Evolutionary conservation across 225 moss, liverwort and hornwort genomes (phyloP).

Genomic region (Physcomitrellopsis africana): DNA sequence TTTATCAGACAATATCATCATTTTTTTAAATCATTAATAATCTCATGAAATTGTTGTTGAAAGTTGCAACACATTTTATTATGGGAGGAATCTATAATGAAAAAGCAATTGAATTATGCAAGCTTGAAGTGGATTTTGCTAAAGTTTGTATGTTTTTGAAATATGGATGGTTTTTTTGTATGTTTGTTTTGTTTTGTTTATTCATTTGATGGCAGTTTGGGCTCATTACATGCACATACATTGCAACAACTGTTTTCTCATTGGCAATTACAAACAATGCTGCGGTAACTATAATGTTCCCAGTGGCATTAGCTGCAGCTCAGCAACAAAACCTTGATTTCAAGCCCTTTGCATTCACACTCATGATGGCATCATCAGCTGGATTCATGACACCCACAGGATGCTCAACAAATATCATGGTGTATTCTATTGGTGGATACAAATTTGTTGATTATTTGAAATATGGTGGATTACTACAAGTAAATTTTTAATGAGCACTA

Average conservation of each 20-base stretch:
- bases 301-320: conserved; percentile 77
- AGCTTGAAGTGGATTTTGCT: too few species aligned
- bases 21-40: too few species aligned
- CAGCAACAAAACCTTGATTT: conserved; percentile 73
- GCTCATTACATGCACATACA: conserved; percentile 74
- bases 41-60: too few species aligned
- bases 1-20: too few species aligned
- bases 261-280: conserved; percentile 96
- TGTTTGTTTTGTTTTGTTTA: too few species aligned
- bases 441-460: conserved; percentile 75
- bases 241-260: conserved; percentile 85
- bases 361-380: conserved; percentile 96
- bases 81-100: too few species aligned
- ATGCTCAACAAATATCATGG: conserved; percentile 89
- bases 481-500: background rate
- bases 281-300: conserved; percentile 97
- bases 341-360: conserved; percentile 80
- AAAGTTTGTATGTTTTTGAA: too few species aligned
- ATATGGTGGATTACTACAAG: conserved; percentile 87
- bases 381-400: conserved; percentile 97
- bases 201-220: conserved; percentile 59
- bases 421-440: conserved; percentile 73
- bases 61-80: too few species aligned
- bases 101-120: too few species aligned
- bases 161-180: too few species aligned